Evolutionary conservation across 75 land plant genomes (phyloP).

Genomic region (Azolla pinnata): DNA sequence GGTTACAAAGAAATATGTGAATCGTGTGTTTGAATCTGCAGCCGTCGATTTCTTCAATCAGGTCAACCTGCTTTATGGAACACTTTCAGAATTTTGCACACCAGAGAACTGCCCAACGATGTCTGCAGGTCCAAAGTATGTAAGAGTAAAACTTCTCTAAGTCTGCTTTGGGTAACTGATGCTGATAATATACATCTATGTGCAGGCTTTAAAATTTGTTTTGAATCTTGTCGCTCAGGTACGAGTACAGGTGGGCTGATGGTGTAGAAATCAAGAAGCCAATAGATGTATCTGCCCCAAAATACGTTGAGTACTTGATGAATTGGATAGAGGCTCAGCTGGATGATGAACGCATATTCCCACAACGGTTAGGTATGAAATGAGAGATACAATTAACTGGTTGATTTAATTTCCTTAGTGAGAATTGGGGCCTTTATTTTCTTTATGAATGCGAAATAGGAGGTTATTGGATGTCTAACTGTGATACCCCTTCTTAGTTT

Average conservation of each 20-base stretch:
- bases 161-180: no score
- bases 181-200: no score
- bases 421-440: not conserved
- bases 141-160: no score
- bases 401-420: conserved; percentile 1
- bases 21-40: no score
- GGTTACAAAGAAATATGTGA: no score
- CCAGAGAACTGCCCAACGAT: conserved; percentile 63
- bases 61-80: conserved; percentile 74
- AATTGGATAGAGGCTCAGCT: conserved; percentile 85
- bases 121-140: conserved; percentile 86
- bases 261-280: conserved; percentile 77
- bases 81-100: conserved; percentile 83
- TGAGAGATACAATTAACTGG: not conserved
- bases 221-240: no score
- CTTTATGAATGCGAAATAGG: no score
- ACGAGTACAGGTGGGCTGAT: conserved; percentile 94
- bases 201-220: no score
- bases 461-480: no score
- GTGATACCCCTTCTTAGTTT: no score
- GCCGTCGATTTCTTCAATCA: conserved; percentile 97
- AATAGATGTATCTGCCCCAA: conserved; percentile 85
- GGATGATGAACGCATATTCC: conserved; percentile 74
- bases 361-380: conserved; percentile 62
- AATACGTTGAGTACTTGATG: conserved; percentile 85